Percentiles rank a stretch among this genome's conserved stretches.
phyloP scores from a whole-genome alignment of 768 basidiomycete genomes.

The Dentipellis sp. region DNA sequence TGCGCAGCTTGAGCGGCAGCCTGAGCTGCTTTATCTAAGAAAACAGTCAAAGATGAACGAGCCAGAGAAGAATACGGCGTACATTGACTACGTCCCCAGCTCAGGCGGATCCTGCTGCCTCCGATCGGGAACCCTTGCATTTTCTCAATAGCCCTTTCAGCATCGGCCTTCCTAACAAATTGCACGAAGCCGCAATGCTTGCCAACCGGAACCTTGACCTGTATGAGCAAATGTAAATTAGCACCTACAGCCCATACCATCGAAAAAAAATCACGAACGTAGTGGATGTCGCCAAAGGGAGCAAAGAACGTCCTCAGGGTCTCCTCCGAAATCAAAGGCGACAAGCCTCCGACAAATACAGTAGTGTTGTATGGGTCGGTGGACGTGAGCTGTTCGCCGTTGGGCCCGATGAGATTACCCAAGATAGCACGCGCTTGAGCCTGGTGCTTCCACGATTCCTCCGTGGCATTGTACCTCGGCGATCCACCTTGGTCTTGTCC shows the following conservation, averaged over 20 bases:
- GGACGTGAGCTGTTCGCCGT: constrained; percentile 78
- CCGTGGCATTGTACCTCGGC: constrained; percentile 47
- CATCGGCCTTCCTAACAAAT: constrained; percentile 86
- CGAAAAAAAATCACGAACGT: constrained; percentile 41
- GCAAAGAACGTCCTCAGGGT: constrained; percentile 85
- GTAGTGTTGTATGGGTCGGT: constrained; percentile 96
- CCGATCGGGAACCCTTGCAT: constrained; percentile 97
- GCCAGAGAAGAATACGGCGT: constrained; percentile 17
- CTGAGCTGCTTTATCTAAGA: constrained; percentile 79
- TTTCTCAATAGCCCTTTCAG: constrained; percentile 87
- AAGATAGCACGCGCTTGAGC: constrained; percentile 77
- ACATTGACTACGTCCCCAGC: constrained; percentile 95
- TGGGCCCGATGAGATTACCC: constrained; percentile 77
- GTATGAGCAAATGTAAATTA: constrained; percentile 2
- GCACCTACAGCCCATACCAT: not conserved
- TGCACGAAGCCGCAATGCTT: constrained; percentile 97
- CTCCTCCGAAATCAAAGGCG: constrained; percentile 84
- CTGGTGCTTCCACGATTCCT: constrained; percentile 81
- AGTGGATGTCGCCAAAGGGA: constrained; percentile 91
- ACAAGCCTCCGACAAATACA: constrained; percentile 88
- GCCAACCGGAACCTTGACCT: constrained; percentile 95
- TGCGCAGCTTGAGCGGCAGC: constrained; percentile 74
- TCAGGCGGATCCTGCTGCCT: constrained; percentile 82
- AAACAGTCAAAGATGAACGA: constrained; percentile 2
- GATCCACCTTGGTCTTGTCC: constrained; percentile 26